These are phyloP conservation scores for Mycena leptocephala DNA, from an alignment of 768 basidiomycete genomes.

Conservation along the genomic window DNA sequence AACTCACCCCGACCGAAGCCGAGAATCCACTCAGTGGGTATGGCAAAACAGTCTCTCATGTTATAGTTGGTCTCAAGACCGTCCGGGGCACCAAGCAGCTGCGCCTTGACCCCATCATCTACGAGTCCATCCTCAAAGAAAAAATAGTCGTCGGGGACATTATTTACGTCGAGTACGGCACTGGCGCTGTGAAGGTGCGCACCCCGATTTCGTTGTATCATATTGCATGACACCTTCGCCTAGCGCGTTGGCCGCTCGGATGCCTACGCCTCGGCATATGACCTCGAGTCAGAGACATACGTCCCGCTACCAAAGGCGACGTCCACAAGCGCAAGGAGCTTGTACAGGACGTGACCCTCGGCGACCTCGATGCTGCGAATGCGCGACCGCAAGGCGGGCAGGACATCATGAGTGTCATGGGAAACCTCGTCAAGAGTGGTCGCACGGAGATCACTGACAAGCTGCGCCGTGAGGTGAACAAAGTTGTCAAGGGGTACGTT, in stretches of 20 bases:
- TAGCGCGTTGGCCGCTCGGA: constrained; percentile 97
- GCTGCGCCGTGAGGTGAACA: constrained; percentile 95
- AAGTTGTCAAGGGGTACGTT: constrained; percentile 96
- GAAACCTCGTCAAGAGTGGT: constrained; percentile 89
- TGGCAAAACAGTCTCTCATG: constrained; percentile 99
- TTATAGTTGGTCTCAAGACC: constrained; percentile 96
- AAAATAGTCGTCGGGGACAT: constrained; percentile 98
- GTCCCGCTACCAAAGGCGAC: constrained; percentile 98
- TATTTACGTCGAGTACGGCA: constrained; percentile 94
- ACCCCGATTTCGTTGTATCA: not conserved
- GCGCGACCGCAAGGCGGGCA: constrained; percentile 97
- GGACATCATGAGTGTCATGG: constrained; percentile 99
- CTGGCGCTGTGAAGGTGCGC: constrained; percentile 93
- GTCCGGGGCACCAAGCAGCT: constrained; percentile 95
- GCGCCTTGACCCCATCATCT: constrained; percentile 94
- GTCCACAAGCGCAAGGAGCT: constrained; percentile 97
- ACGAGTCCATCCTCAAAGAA: constrained; percentile 98
- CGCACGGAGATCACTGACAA: constrained; percentile 99
- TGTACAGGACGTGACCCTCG: constrained; percentile 95
- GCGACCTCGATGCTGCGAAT: constrained; percentile 97
- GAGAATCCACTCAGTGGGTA: constrained; percentile 98
- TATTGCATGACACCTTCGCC: not conserved
- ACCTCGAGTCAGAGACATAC: constrained; percentile 98
- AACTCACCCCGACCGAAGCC: constrained; percentile 95
- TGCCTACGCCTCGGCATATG: constrained; percentile 97